These are phyloP conservation scores for Xylariaceae sp. DNA, from an alignment of 2,329 filamentous ascomycete genomes.

Conservation along the genomic window DNA sequence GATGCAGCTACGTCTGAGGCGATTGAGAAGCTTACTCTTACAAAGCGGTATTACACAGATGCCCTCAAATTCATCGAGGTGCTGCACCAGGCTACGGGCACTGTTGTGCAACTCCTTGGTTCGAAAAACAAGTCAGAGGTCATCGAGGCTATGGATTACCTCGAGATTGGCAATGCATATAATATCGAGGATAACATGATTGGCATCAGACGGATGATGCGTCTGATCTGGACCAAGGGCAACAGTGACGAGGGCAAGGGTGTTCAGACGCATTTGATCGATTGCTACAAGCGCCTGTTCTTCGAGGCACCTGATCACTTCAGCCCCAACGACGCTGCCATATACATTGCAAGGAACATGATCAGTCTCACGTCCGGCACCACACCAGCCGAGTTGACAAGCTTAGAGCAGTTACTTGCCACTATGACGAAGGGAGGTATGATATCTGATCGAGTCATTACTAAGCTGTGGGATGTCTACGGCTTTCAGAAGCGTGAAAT, in stretches of 20 bases:
- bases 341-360: constrained; percentile 97
- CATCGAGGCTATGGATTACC: constrained; percentile 98
- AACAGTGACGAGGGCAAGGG: constrained; percentile 99
- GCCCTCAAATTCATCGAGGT: constrained; percentile 93
- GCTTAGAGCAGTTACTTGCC: constrained; percentile 88
- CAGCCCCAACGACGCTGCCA: constrained; percentile 86
- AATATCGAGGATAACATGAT: constrained; percentile 91
- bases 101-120: constrained; percentile 85
- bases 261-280: constrained; percentile 93
- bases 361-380: constrained; percentile 97
- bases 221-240: constrained; percentile 98
- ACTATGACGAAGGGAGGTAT: constrained; percentile 97
- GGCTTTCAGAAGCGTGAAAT: constrained; percentile 93
- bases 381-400: constrained; percentile 92
- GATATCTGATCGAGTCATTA: constrained; percentile 82
- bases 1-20: constrained; percentile 89
- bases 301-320: constrained; percentile 94
- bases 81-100: constrained; percentile 79
- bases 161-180: constrained; percentile 93
- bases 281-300: constrained; percentile 94
- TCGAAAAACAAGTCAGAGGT: constrained; percentile 98
- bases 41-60: constrained; percentile 89
- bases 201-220: constrained; percentile 93
- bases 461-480: constrained; percentile 97
- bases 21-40: constrained; percentile 85